These are phyloP conservation scores for Fusarium guadeloupense DNA, from an alignment of 2,329 filamentous ascomycete genomes.

Conservation along the genomic window DNA sequence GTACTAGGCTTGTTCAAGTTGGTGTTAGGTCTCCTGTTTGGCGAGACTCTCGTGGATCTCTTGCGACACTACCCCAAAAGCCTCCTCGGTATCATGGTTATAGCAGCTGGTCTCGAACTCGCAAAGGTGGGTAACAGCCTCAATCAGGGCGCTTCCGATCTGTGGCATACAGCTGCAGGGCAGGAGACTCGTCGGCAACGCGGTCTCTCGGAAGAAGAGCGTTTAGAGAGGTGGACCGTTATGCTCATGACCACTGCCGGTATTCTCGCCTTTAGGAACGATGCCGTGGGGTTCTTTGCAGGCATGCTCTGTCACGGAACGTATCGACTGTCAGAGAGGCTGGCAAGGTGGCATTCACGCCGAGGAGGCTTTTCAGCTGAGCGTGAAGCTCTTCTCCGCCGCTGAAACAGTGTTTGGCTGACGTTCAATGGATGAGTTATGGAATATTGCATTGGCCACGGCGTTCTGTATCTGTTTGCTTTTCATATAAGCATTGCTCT, in stretches of 20 bases:
- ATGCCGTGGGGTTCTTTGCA: constrained; percentile 84
- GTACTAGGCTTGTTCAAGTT: constrained; percentile 81
- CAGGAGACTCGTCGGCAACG: constrained; percentile 56
- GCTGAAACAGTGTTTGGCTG: background rate
- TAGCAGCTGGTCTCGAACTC: constrained; percentile 88
- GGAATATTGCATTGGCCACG: background rate
- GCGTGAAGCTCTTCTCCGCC: constrained; percentile 45
- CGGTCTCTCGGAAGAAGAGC: constrained; percentile 71
- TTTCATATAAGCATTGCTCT: too few species aligned
- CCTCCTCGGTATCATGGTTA: constrained; percentile 85
- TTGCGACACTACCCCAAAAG: constrained; percentile 78
- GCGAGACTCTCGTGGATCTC: constrained; percentile 75
- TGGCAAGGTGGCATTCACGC: constrained; percentile 51
- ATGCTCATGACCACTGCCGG: constrained; percentile 89
- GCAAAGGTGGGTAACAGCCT: constrained; percentile 85
- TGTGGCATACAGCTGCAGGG: constrained; percentile 63
- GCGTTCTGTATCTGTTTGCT: background rate
- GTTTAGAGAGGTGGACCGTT: constrained; percentile 81
- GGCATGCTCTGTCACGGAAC: constrained; percentile 82
- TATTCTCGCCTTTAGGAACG: constrained; percentile 87
- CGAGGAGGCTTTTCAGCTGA: constrained; percentile 41
- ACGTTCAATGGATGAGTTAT: background rate
- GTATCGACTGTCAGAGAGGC: constrained; percentile 61
- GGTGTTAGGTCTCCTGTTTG: constrained; percentile 77
- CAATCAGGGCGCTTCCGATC: constrained; percentile 73